Evolutionary conservation across 192 early-diverging fungal species (phyloP).

Genomic region (Coemansia javaensis): DNA sequence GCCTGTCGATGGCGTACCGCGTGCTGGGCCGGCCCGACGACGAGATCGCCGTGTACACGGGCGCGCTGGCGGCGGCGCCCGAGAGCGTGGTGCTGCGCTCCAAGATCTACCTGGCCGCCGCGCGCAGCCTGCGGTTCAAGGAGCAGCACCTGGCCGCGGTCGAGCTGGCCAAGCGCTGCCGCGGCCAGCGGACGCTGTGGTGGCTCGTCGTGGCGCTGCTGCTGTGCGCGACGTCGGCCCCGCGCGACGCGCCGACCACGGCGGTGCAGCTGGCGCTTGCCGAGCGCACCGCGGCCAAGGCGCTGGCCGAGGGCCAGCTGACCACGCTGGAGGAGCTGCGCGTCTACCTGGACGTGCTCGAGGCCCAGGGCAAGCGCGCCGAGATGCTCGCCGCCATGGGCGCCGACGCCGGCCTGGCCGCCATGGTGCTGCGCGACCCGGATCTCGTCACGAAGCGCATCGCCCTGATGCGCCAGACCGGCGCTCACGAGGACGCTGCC

Average conservation of each 20-base stretch:
- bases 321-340: constrained; percentile 73
- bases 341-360: constrained; percentile 68
- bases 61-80: constrained; percentile 56
- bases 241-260: constrained; percentile 17
- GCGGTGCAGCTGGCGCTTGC: constrained; percentile 63
- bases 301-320: constrained; percentile 61
- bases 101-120: constrained; percentile 81
- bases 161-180: constrained; percentile 75
- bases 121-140: constrained; percentile 59
- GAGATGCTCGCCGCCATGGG: constrained; percentile 61
- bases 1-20: constrained; percentile 21
- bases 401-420: constrained; percentile 53
- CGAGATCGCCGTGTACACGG: constrained; percentile 71
- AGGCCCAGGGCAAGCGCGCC: constrained; percentile 61
- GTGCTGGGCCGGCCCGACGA: constrained; percentile 38
- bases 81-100: constrained; percentile 67
- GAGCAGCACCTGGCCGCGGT: constrained; percentile 61
- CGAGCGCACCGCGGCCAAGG: constrained; percentile 80
- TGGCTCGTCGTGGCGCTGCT: constrained; percentile 80
- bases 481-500: constrained; percentile 48
- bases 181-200: constrained; percentile 74
- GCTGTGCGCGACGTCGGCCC: constrained; percentile 60
- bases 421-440: constrained; percentile 66
- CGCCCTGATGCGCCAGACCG: constrained; percentile 50
- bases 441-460: constrained; percentile 64